phyloP scores from a whole-genome alignment of 1,284 basidiomycete species.

The Macrocystidia cucumis region DNA sequence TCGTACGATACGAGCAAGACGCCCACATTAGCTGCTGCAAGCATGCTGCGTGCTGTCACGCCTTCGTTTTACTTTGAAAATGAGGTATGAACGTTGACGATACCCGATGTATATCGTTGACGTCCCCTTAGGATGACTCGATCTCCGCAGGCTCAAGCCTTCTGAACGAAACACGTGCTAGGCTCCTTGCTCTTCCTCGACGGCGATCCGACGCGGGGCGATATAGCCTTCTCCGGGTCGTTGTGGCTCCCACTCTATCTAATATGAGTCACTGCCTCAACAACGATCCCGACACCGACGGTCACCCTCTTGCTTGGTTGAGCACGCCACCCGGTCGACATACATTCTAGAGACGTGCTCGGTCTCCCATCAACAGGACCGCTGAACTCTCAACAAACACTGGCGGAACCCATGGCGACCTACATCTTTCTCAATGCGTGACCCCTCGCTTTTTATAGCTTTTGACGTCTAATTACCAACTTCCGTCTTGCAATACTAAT shows the following conservation, averaged over 20 bases:
- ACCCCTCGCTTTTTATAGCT: too few species aligned
- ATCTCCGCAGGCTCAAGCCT: constrained; percentile 20
- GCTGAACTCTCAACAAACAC: too few species aligned
- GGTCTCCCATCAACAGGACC: too few species aligned
- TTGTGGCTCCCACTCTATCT: constrained; percentile 27
- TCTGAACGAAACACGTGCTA: constrained; percentile 15
- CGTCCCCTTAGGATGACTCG: constrained; percentile 30
- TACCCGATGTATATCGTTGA: too few species aligned
- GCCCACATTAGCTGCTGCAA: constrained; percentile 20
- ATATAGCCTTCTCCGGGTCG: constrained; percentile 27
- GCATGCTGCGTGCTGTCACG: constrained; percentile 29
- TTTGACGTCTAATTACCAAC: too few species aligned
- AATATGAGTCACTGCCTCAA: constrained; percentile 25
- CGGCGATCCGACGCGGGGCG: constrained; percentile 22
- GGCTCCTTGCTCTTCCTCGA: constrained; percentile 19
- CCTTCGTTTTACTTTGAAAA: constrained; percentile 27
- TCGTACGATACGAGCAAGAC: constrained; percentile 20
- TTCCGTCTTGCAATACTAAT: too few species aligned
- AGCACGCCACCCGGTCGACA: constrained; percentile 26
- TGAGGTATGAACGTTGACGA: constrained; percentile 21
- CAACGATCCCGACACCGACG: constrained; percentile 24
- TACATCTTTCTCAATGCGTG: too few species aligned
- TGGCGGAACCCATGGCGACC: too few species aligned
- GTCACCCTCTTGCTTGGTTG: constrained; percentile 27
- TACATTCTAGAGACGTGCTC: too few species aligned